Evolutionary conservation across 306 rosid species (phyloP).

Genomic region (Prunus mira): DNA sequence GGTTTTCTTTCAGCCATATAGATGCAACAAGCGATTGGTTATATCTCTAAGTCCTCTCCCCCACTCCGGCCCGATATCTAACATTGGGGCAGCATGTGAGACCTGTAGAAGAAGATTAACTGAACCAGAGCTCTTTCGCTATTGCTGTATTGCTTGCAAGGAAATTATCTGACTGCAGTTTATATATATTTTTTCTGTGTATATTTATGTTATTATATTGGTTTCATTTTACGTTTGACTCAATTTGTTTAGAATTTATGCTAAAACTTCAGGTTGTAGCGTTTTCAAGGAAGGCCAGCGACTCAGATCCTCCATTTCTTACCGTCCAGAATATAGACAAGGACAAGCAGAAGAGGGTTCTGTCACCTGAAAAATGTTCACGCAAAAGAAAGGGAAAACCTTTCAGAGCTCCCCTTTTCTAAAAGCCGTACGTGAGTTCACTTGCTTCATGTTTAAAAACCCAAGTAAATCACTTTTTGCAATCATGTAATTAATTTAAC

Average conservation of each 20-base stretch:
- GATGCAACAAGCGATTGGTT: constrained; percentile 36
- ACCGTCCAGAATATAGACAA: constrained; percentile 3
- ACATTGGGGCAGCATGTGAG: constrained; percentile 24
- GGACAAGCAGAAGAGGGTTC: not conserved
- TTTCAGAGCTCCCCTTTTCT: constrained; percentile 42
- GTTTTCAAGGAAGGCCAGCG: constrained; percentile 20
- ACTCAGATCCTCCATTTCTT: constrained; percentile 29
- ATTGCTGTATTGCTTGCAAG: constrained; percentile 53
- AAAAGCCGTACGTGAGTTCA: constrained; percentile 4
- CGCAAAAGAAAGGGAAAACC: constrained; percentile 53
- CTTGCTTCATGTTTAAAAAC: not conserved
- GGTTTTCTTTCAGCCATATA: constrained; percentile 34
- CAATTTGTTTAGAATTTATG: not conserved
- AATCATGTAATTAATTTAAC: not conserved
- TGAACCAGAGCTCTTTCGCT: constrained; percentile 28
- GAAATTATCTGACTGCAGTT: constrained; percentile 5
- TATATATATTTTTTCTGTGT: not conserved
- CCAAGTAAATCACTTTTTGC: not conserved
- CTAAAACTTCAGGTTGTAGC: constrained; percentile 35
- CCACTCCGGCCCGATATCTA: constrained; percentile 12
- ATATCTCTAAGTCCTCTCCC: constrained; percentile 44
- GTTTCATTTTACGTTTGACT: not conserved
- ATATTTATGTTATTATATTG: not conserved
- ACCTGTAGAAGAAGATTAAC: constrained; percentile 32
- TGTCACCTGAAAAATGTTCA: not conserved